Base-by-base conservation (phyloP, 768 basidiomycete species). In the Omphalotus guepiniiformis region DNA sequence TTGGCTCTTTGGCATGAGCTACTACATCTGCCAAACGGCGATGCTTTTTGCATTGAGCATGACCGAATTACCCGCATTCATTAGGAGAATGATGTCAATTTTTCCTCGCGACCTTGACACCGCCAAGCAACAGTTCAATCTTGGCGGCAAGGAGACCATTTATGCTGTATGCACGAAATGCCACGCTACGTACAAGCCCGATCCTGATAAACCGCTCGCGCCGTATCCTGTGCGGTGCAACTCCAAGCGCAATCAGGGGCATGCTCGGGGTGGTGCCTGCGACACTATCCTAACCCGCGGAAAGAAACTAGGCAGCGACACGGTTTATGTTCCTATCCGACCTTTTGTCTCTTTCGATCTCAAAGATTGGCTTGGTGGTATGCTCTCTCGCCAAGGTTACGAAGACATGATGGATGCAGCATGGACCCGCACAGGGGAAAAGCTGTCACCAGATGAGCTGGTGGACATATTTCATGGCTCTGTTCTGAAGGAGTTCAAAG, bases 401-500 rank as follows among this genome's bases (percentile, higher is more conserved):
- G 41, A 42, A 42, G 41, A 11, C 6, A 11, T n/a, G 6, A 42
- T 42, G 41, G 41, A 42, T 27, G 11, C 6, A 42, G 41, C 41
- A 6, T 42, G 41, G 41, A 8, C 8, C 9, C 9, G 8, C 11
- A 22, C 27, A 25, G 41, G 27, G 6, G 16, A 21, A 6, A n/a
- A n/a, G n/a, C n/a, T n/a, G n/a, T n/a, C n/a, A n/a, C n/a, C n/a
- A n/a, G 23, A 19, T 11, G 11, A 11, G 12, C 7, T 11, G 12
- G 41, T n/a, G 8, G 41, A 42, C 25, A 42, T 42, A 12, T 42
- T 42, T 27, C 41, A 42, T 27, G 41, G 41, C 8, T 42, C 41
- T 18, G 18, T 42, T 23, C 12, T 27, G 11, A 15, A 18, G 41
- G 22, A 37, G 57, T 57, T 8, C 59, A 61, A 16, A 23, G 22